Evolutionary conservation across 495 filamentous ascomycete species (phyloP), one percentile per base, ranked within the genome.

Genomic region (Chaetomium tenue): DNA sequence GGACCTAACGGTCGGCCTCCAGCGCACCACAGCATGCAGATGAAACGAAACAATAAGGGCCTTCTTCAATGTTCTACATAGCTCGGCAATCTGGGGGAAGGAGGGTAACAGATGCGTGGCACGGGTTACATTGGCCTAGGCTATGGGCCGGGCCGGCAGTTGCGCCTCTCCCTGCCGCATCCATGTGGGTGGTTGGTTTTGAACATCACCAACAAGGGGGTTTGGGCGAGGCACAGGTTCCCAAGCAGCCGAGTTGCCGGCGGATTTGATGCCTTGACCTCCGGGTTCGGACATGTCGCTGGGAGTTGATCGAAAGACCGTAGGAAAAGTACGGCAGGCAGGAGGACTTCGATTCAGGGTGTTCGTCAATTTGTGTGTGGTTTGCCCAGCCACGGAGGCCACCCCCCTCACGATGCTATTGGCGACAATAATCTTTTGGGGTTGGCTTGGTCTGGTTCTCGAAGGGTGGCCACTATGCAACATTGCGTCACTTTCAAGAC

Each of bases 401-500:
- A 18, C 30, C 33, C 0, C 20, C 6, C 22, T 15, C 4, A 20
- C 16, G 26, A 39, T 44, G 39, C 28, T 39, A 58, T 58, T 44
- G 37, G 39, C 22, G 52, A 37, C 15, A 20, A 57, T 15, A 7
- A 39, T 20, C n/a, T 12, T 20, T 23, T 42, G n/a, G n/a, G 44
- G 58, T 15, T 37, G 28, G 33, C 23, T 26, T 40, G 23, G 54
- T 44, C 30, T 25, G 56, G 39, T 20, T 42, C 5, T 22, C 33
- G 54, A n/a, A 58, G 56, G 56, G 23, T 47, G 48, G 42, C 25
- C 13, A 33, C 16, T 15, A 47, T 59, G 57, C 57, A 59, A 0
- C 12, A 60, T 60, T 50, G 40, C 58, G 40, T 60, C 58, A 60
- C 58, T 11, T 30, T 30, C 28, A 30, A 6, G 52, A 16, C 8